These are phyloP conservation scores for Podaxis sp. DNA, from an alignment of 768 basidiomycete species.

Conservation along the genomic window DNA sequence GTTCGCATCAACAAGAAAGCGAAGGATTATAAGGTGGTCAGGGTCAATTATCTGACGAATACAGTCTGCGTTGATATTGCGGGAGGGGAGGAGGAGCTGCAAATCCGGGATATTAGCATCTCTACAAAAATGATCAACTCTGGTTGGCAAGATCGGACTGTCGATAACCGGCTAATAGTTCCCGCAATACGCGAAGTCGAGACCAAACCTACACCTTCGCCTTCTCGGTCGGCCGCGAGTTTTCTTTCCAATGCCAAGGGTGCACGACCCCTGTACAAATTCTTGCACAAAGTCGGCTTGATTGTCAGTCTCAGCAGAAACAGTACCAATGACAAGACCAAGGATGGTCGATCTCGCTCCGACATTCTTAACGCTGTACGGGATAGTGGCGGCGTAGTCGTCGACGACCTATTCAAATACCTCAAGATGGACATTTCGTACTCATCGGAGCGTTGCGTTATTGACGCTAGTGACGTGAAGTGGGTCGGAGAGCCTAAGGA, in stretches of 20 bases:
- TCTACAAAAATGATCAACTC: slow-evolving; percentile 43
- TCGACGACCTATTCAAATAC: slow-evolving; percentile 60
- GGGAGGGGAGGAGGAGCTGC: slow-evolving; percentile 29
- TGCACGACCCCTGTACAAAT: slow-evolving; percentile 20
- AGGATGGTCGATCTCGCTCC: slow-evolving; percentile 23
- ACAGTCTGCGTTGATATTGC: slow-evolving; percentile 36
- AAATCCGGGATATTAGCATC: slow-evolving; percentile 41
- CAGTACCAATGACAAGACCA: slow-evolving; percentile 34
- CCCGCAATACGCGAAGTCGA: slow-evolving; percentile 34
- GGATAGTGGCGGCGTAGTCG: slow-evolving; percentile 47
- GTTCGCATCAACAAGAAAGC: slow-evolving; percentile 28
- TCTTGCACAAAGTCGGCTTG: slow-evolving; percentile 49
- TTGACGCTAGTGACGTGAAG: slow-evolving; percentile 41
- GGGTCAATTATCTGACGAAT: slow-evolving; percentile 18
- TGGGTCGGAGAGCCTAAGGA: slow-evolving; percentile 32
- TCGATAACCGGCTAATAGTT: slow-evolving; percentile 39
- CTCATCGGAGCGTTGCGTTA: slow-evolving; percentile 47
- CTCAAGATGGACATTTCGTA: slow-evolving; percentile 45
- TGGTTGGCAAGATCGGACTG: slow-evolving; percentile 49
- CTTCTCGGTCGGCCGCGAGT: slow-evolving; percentile 42
- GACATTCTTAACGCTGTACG: slow-evolving; percentile 38
- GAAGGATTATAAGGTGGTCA: slow-evolving; percentile 5
- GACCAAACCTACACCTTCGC: slow-evolving; percentile 37
- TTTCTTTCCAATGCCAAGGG: slow-evolving; percentile 26
- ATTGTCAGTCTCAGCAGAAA: slow-evolving; percentile 49